Evolutionary conservation across 371 early-diverging fungal genomes (phyloP).

Genomic region (Apophysomyces elegans): DNA sequence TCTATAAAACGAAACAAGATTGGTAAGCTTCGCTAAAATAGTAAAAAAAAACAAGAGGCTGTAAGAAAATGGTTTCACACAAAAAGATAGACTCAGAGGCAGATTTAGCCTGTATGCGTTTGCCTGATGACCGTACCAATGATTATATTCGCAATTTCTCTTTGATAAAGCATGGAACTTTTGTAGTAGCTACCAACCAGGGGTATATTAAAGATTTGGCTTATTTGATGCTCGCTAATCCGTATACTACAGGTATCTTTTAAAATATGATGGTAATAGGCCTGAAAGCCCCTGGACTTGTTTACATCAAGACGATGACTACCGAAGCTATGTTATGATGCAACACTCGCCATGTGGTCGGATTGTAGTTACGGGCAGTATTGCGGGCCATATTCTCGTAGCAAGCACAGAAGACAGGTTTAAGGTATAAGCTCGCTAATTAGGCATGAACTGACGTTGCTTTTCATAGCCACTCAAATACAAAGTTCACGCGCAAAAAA

Average conservation of each 20-base stretch:
- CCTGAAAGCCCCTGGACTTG: slow-evolving; percentile 37
- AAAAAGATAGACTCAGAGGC: slow-evolving; percentile 37
- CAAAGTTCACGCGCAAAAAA: slow-evolving; percentile 49
- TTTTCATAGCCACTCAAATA: slow-evolving; percentile 43
- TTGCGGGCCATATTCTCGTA: slow-evolving; percentile 61
- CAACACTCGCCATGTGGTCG: slow-evolving; percentile 60
- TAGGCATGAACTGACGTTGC: background rate
- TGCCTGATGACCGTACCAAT: slow-evolving; percentile 28
- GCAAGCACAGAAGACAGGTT: slow-evolving; percentile 52
- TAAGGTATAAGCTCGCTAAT: slow-evolving; percentile 29
- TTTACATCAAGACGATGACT: slow-evolving; percentile 37
- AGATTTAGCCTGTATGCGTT: slow-evolving; percentile 34
- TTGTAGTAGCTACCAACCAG: slow-evolving; percentile 42
- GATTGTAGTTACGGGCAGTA: slow-evolving; percentile 60
- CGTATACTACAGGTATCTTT: slow-evolving; percentile 35
- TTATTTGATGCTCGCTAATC: background rate
- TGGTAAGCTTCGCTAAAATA: slow-evolving; percentile 35
- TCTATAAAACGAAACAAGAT: slow-evolving; percentile 60
- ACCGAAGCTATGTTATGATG: slow-evolving; percentile 63
- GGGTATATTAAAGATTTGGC: slow-evolving; percentile 30
- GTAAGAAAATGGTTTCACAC: background rate
- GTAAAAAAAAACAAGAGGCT: background rate
- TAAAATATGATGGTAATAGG: slow-evolving; percentile 38
- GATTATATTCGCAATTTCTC: slow-evolving; percentile 63
- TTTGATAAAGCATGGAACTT: slow-evolving; percentile 31